Conservation (phyloP, 2,329 filamentous ascomycete genomes). For the Fusarium multiceps region DNA sequence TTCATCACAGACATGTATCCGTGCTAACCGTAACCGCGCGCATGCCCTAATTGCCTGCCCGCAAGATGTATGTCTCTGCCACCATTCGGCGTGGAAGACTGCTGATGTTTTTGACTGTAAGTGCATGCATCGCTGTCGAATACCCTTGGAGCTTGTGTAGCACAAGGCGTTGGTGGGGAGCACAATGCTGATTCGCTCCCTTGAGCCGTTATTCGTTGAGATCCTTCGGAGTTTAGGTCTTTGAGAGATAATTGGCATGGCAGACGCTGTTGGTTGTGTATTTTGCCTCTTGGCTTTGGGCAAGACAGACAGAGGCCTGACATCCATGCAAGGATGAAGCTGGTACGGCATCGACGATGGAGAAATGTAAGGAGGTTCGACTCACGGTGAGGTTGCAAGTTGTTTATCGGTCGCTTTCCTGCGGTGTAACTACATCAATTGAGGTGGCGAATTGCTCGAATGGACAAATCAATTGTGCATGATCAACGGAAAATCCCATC, state of each 20-base stretch:
- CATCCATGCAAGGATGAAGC: not conserved
- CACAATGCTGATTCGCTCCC: not conserved
- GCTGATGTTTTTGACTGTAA: not conserved
- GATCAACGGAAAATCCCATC: not conserved
- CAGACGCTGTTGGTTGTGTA: not conserved
- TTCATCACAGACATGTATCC: not conserved
- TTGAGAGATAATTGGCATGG: fast-evolving
- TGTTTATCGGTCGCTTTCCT: not conserved
- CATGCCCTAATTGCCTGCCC: not conserved
- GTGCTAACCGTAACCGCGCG: not conserved
- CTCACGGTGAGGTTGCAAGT: too few species aligned
- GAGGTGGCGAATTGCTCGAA: not conserved
- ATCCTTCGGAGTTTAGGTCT: fast-evolving
- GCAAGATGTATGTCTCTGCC: not conserved
- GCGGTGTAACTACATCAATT: not conserved
- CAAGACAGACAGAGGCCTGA: not conserved
- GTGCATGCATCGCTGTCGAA: not conserved
- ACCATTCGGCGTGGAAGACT: not conserved
- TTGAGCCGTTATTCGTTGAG: not conserved
- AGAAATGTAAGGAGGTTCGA: not conserved
- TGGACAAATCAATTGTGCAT: not conserved
- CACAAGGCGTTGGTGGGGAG: not conserved
- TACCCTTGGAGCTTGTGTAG: not conserved
- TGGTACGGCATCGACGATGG: not conserved
- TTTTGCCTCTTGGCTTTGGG: not conserved